These are phyloP conservation scores for Fraxinus paxiana DNA, from an alignment of 305 asterid genomes.

Conservation along the genomic window DNA sequence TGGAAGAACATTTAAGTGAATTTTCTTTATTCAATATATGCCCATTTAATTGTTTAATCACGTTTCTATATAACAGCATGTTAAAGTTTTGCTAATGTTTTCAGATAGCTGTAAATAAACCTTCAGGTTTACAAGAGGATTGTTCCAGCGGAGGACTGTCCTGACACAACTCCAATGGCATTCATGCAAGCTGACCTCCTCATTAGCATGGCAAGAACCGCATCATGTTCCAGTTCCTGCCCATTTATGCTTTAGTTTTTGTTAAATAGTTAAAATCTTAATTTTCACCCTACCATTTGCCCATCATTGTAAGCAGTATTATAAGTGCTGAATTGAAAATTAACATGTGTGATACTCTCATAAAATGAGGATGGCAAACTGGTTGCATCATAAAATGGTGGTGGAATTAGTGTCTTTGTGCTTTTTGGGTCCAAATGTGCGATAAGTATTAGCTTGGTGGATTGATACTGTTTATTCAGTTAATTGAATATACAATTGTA, in stretches of 20 bases:
- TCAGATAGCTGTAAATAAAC: constrained; percentile 87
- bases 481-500: too few species aligned
- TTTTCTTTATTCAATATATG: not conserved
- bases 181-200: constrained; percentile 33
- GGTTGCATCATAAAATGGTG: too few species aligned
- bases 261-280: too few species aligned
- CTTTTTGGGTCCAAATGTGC: too few species aligned
- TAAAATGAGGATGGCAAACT: too few species aligned
- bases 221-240: constrained; percentile 92
- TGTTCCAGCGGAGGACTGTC: constrained; percentile 73
- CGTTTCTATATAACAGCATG: not conserved
- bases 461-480: too few species aligned
- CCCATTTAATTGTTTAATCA: constrained; percentile 7
- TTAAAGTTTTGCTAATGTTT: constrained; percentile 21
- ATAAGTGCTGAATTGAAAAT: too few species aligned
- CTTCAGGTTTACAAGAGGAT: constrained; percentile 95
- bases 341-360: too few species aligned
- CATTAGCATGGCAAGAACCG: constrained; percentile 40
- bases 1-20: not conserved
- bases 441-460: too few species aligned
- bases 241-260: not conserved
- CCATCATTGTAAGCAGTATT: too few species aligned
- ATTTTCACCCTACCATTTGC: too few species aligned
- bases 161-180: constrained; percentile 67
- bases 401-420: too few species aligned